phyloP scores from a whole-genome alignment of 371 early-diverging fungal genomes.

The Smittium mucronatum region DNA sequence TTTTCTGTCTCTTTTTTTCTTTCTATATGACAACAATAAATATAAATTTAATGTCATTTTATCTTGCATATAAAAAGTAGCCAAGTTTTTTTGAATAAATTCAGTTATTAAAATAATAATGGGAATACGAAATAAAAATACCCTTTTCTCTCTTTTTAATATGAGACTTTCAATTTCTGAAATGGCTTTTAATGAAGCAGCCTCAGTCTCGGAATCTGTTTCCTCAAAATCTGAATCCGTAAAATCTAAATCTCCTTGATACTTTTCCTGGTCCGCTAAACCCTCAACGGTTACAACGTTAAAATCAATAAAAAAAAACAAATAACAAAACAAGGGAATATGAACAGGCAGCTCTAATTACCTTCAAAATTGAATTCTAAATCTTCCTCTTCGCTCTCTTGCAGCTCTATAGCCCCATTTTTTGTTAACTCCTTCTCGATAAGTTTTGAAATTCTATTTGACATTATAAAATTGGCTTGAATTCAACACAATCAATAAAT shows the following conservation, averaged over 20 bases:
- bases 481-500: not conserved
- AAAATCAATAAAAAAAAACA: not conserved
- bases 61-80: too few species aligned
- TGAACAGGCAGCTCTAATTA: not conserved
- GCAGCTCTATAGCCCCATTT: not conserved
- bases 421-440: conserved; percentile 9
- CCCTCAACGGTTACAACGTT: too few species aligned
- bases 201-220: conserved; percentile 30
- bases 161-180: conserved; percentile 17
- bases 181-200: conserved; percentile 15
- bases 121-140: not conserved
- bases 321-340: not conserved
- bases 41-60: too few species aligned
- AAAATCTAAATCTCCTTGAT: not conserved
- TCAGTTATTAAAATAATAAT: not conserved
- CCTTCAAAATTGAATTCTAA: not conserved
- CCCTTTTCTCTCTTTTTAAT: conserved; percentile 14
- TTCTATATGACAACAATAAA: not conserved
- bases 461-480: not conserved
- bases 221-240: conserved; percentile 36
- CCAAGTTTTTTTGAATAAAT: too few species aligned
- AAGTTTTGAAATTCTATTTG: not conserved
- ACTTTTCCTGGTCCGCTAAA: too few species aligned
- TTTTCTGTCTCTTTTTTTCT: not conserved
- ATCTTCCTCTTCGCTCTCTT: conserved; percentile 1